phyloP scores from a whole-genome alignment of 306 rosid genomes.

The Geum urbanum region DNA sequence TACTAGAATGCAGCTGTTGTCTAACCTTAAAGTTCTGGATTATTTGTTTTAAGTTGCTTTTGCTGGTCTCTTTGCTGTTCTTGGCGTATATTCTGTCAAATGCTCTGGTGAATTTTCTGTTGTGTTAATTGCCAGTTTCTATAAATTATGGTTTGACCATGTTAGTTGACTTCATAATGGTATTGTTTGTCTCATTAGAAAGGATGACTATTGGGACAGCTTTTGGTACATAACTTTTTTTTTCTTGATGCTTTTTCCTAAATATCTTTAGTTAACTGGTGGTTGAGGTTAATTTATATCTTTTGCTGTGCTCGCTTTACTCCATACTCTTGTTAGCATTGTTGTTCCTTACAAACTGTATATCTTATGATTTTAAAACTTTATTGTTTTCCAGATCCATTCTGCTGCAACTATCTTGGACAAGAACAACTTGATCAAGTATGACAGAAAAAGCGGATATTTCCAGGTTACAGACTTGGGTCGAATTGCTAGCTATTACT shows the following conservation, averaged over 20 bases:
- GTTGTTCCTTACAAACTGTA: neutral
- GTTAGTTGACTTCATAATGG: neutral
- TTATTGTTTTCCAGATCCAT: slow-evolving; percentile 63
- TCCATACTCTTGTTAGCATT: neutral
- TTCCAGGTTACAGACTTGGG: slow-evolving; percentile 98
- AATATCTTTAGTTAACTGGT: neutral
- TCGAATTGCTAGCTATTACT: slow-evolving; percentile 94
- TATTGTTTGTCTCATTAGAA: neutral
- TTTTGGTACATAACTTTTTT: neutral
- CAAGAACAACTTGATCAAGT: slow-evolving; percentile 80
- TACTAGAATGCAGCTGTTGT: neutral
- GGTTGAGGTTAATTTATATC: neutral
- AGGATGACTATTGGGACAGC: neutral
- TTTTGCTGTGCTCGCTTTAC: neutral
- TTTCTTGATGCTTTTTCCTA: neutral
- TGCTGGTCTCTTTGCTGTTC: neutral
- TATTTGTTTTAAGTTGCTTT: neutral
- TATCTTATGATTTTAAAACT: neutral
- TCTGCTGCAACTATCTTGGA: slow-evolving; percentile 85
- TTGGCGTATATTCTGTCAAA: neutral
- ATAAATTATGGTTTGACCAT: neutral
- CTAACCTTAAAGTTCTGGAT: neutral
- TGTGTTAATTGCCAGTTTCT: neutral
- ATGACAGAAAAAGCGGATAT: slow-evolving; percentile 92
- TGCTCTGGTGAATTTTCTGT: neutral